These are phyloP conservation scores for Exophiala xenobiotica DNA, from an alignment of 2,329 filamentous ascomycete genomes.

Conservation along the genomic window DNA sequence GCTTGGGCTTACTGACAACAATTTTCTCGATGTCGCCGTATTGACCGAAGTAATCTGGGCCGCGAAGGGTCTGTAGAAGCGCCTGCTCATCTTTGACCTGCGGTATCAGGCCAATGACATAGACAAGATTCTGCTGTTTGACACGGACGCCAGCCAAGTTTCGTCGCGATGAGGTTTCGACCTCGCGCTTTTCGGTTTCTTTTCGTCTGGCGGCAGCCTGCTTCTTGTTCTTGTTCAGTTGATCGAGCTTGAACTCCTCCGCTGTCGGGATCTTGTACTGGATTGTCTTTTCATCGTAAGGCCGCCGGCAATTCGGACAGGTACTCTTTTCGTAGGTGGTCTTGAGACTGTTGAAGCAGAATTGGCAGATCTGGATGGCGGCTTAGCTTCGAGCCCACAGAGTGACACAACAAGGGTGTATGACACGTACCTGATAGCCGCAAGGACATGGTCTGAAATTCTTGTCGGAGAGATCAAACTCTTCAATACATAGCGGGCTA, in stretches of 20 bases:
- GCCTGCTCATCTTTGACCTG: conserved; percentile 84
- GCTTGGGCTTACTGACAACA: conserved; percentile 94
- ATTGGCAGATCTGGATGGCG: conserved; percentile 81
- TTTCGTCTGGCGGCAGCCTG: conserved; percentile 87
- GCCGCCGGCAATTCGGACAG: conserved; percentile 92
- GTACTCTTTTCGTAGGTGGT: conserved; percentile 90
- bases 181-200: conserved; percentile 93
- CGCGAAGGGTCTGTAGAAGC: conserved; percentile 82
- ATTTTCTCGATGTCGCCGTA: conserved; percentile 99
- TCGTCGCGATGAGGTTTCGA: conserved; percentile 91
- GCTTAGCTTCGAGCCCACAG: conserved; percentile 1
- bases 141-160: conserved; percentile 93
- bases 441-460: conserved; percentile 97
- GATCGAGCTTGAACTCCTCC: conserved; percentile 61
- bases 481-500: conserved; percentile 96
- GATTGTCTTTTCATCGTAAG: conserved; percentile 96
- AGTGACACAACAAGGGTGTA: neutral
- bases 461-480: conserved; percentile 95
- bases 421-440: conserved; percentile 90
- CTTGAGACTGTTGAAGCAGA: conserved; percentile 99
- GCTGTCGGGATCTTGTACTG: conserved; percentile 92
- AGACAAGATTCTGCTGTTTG: conserved; percentile 97
- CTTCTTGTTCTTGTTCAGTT: conserved; percentile 53
- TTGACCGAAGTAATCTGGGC: conserved; percentile 92
- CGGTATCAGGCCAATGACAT: conserved; percentile 91